These are phyloP conservation scores for Phytopythium montanum DNA, from an alignment of 352 stramenopile genomes.

Conservation along the genomic window DNA sequence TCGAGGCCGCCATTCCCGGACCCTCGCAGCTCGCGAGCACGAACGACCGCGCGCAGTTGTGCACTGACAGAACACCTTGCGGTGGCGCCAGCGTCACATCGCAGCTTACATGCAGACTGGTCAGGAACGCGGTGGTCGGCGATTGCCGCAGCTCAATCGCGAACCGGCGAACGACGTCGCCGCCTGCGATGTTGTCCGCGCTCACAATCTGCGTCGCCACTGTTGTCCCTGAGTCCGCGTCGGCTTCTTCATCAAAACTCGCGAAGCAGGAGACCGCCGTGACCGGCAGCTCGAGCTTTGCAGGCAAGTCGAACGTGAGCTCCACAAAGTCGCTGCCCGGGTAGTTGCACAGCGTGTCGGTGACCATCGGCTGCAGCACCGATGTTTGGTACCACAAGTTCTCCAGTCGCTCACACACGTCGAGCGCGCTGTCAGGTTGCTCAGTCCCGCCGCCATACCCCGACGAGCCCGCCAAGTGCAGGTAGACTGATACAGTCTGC, in stretches of 20 bases:
- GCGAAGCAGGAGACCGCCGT: constrained; percentile 2
- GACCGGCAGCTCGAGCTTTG: neutral
- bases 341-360: constrained; percentile 21
- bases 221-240: neutral
- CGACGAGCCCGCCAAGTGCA: constrained; percentile 36
- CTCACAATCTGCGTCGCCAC: constrained; percentile 1
- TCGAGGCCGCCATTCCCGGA: constrained; percentile 27
- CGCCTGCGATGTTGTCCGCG: neutral
- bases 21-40: constrained; percentile 54
- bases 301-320: constrained; percentile 10
- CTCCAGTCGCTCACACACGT: constrained; percentile 47
- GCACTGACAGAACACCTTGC: constrained; percentile 11
- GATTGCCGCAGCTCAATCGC: constrained; percentile 48
- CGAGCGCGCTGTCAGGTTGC: neutral
- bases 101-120: constrained; percentile 44
- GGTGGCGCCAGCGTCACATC: constrained; percentile 48
- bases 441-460: neutral
- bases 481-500: constrained; percentile 44
- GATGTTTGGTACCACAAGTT: constrained; percentile 71
- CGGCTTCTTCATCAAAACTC: constrained; percentile 1
- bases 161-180: constrained; percentile 35
- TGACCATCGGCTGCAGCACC: constrained; percentile 22
- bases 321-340: constrained; percentile 25
- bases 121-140: constrained; percentile 28
- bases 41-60: constrained; percentile 44